Evolutionary conservation across 148 eudicot genomes (phyloP).

Genomic region (Nepenthes mirabilis): DNA sequence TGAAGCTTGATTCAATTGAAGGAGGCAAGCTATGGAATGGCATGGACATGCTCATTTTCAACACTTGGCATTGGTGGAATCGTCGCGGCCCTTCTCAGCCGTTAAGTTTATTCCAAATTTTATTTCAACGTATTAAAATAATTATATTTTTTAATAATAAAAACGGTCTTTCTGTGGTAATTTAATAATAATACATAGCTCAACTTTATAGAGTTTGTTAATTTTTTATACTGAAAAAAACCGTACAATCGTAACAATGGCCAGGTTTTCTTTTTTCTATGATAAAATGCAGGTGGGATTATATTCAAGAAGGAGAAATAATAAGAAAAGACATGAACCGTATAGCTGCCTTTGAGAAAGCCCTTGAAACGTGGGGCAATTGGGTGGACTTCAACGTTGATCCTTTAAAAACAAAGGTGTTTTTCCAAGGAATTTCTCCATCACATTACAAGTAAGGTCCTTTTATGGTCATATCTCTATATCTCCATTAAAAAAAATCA

Average conservation of each 20-base stretch:
- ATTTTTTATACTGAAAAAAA: too few species aligned
- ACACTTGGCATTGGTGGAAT: constrained; percentile 99
- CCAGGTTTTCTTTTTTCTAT: background rate
- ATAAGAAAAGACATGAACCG: constrained; percentile 65
- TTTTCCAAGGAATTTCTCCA: constrained; percentile 97
- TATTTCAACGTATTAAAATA: too few species aligned
- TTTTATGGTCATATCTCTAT: too few species aligned
- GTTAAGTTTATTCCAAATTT: constrained; percentile 22
- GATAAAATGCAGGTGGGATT: constrained; percentile 61
- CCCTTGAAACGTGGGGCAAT: constrained; percentile 66
- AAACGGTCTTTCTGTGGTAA: too few species aligned
- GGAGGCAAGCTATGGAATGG: constrained; percentile 63
- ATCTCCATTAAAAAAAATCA: too few species aligned
- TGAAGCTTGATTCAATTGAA: constrained; percentile 57
- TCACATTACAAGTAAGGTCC: constrained; percentile 82
- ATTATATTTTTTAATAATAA: too few species aligned
- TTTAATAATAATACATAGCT: too few species aligned
- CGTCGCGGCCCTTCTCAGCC: constrained; percentile 81
- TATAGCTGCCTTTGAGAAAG: constrained; percentile 58
- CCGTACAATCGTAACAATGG: too few species aligned
- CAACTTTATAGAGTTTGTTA: too few species aligned
- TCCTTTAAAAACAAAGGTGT: constrained; percentile 51
- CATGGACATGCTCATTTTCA: constrained; percentile 69
- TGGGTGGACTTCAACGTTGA: constrained; percentile 69
- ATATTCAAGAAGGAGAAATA: constrained; percentile 33